phyloP scores from a whole-genome alignment of 1,139 yeast species.

The Scheffersomyces insectosa region DNA sequence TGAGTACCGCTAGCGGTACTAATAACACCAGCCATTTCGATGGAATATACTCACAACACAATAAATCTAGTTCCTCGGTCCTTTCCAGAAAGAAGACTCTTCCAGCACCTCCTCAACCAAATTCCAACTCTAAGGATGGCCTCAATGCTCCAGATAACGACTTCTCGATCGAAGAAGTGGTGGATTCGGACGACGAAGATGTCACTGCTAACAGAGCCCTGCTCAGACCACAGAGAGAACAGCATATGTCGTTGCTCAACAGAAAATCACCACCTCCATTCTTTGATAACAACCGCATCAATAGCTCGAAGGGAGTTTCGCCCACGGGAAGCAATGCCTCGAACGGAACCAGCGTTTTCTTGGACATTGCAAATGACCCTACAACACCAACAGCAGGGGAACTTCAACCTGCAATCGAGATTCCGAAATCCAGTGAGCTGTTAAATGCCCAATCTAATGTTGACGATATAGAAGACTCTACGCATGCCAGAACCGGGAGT shows the following conservation, averaged over 20 bases:
- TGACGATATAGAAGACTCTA: too few relatives aligned
- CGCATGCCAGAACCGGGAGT: too few relatives aligned
- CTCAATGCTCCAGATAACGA: conserved; percentile 18
- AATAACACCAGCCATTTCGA: conserved; percentile 1
- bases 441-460: too few relatives aligned
- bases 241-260: conserved; percentile 1
- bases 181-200: conserved; percentile 40
- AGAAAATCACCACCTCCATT: conserved; percentile 8
- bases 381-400: too few relatives aligned
- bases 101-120: conserved; percentile 10
- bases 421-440: too few relatives aligned
- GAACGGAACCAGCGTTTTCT: too few relatives aligned
- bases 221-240: conserved; percentile 3
- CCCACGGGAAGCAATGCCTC: too few relatives aligned
- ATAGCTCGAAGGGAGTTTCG: background rate
- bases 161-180: conserved; percentile 41
- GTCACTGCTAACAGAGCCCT: conserved; percentile 8
- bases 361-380: too few relatives aligned
- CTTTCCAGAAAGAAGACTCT: conserved; percentile 17
- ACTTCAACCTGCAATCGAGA: too few relatives aligned
- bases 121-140: too few relatives aligned
- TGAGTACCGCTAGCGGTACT: conserved; percentile 22
- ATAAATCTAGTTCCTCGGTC: conserved; percentile 3
- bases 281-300: background rate
- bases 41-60: background rate